phyloP scores from a whole-genome alignment of 2,329 filamentous ascomycete genomes.

The Sporothrix euskadiensis region DNA sequence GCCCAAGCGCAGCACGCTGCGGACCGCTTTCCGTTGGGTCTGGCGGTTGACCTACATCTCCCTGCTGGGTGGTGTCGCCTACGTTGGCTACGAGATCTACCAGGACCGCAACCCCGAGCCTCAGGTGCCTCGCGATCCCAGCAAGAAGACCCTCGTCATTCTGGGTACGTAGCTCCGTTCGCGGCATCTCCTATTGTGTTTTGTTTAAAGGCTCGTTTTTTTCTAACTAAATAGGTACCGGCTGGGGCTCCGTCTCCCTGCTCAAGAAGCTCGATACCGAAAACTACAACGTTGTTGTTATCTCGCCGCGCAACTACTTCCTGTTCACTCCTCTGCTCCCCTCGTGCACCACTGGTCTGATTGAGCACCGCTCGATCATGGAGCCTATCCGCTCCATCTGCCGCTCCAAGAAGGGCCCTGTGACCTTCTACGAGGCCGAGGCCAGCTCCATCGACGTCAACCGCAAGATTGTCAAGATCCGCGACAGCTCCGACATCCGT shows the following conservation, averaged over 20 bases:
- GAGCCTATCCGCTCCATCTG: conserved; percentile 96
- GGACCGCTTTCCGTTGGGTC: conserved; percentile 69
- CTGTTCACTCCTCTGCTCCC: conserved; percentile 96
- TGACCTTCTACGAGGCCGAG: conserved; percentile 98
- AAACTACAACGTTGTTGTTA: conserved; percentile 98
- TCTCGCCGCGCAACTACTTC: conserved; percentile 99
- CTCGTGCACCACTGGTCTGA: conserved; percentile 94
- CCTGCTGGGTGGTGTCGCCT: conserved; percentile 66
- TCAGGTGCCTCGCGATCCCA: conserved; percentile 76
- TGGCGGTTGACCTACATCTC: conserved; percentile 84
- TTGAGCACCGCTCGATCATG: conserved; percentile 99
- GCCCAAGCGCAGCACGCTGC: conserved; percentile 56
- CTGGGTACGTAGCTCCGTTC: conserved; percentile 62
- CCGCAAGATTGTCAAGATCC: conserved; percentile 83
- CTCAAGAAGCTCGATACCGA: conserved; percentile 98
- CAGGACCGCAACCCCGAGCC: conserved; percentile 76
- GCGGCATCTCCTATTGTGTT: conserved; percentile 30
- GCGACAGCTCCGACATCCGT: conserved; percentile 91
- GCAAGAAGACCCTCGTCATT: conserved; percentile 95
- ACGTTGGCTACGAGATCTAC: conserved; percentile 79
- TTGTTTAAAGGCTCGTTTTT: conserved; percentile 13
- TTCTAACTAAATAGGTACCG: conserved; percentile 65
- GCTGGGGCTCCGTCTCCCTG: conserved; percentile 92
- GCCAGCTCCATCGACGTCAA: conserved; percentile 93
- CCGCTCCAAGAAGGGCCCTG: conserved; percentile 87